A percentile compares a stretch with the other conserved stretches of the same genome.
phyloP scores from a whole-genome alignment of 2,329 filamentous ascomycete genomes.

The Aspergillus phoenicis region DNA sequence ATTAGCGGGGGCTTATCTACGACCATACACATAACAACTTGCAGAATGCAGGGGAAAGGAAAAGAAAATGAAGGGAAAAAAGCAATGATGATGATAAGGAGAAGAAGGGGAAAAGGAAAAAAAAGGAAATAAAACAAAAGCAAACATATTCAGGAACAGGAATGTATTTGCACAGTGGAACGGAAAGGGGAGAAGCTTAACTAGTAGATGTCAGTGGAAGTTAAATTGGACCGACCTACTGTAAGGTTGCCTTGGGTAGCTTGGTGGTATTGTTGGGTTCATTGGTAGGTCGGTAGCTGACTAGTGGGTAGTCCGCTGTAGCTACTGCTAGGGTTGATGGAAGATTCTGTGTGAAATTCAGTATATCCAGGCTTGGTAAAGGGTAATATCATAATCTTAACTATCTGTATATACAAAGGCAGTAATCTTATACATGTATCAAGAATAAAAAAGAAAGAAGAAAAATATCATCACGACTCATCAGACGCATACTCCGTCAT shows the following conservation, averaged over 20 bases:
- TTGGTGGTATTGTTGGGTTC: too few species aligned
- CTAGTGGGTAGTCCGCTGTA: too few species aligned
- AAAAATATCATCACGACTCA: constrained; percentile 6
- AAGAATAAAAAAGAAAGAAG: background rate
- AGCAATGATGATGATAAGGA: background rate
- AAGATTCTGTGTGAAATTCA: too few species aligned
- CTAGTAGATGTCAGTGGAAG: background rate
- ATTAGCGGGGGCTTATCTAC: background rate
- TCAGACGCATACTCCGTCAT: constrained; percentile 4
- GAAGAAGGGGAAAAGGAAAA: background rate
- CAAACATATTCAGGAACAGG: background rate
- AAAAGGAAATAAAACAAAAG: background rate
- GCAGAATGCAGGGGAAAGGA: background rate
- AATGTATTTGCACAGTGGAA: background rate
- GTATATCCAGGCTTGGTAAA: too few species aligned
- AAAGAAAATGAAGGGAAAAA: background rate
- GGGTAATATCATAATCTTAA: too few species aligned
- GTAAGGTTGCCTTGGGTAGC: too few species aligned
- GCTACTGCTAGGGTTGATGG: too few species aligned
- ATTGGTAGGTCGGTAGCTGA: too few species aligned
- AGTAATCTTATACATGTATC: background rate
- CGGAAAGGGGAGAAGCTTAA: too few species aligned
- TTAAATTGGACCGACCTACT: background rate
- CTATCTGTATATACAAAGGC: background rate
- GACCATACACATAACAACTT: background rate